phyloP scores from a whole-genome alignment of 2,329 filamentous ascomycete species.

The Ascochyta pisi region DNA sequence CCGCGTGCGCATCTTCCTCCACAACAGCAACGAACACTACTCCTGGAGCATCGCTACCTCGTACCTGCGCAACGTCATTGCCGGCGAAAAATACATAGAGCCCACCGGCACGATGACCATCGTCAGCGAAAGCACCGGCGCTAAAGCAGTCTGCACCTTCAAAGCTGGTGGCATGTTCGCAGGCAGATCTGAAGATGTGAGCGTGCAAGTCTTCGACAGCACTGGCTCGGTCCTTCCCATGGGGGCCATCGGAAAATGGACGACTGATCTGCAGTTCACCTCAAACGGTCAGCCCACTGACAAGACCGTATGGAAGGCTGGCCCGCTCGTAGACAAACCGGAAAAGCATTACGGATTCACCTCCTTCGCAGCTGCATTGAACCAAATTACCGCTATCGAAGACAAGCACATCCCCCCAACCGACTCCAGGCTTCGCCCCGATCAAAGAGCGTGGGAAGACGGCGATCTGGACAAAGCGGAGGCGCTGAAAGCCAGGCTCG shows the following conservation, averaged over 20 bases:
- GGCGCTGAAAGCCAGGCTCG: slow-evolving; percentile 78
- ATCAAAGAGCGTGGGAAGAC: slow-evolving; percentile 84
- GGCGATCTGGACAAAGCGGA: slow-evolving; percentile 86
- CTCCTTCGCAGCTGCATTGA: slow-evolving; percentile 81
- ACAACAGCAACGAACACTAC: slow-evolving; percentile 79
- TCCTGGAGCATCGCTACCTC: slow-evolving; percentile 88
- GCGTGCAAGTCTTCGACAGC: slow-evolving; percentile 73
- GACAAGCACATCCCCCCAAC: slow-evolving; percentile 76
- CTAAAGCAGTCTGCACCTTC: slow-evolving; percentile 87
- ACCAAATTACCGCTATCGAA: slow-evolving; percentile 86
- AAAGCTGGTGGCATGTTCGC: slow-evolving; percentile 97
- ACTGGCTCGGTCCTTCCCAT: slow-evolving; percentile 71
- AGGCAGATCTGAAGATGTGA: slow-evolving; percentile 88
- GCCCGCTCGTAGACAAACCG: slow-evolving; percentile 78
- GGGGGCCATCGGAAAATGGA: slow-evolving; percentile 85
- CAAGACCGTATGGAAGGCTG: slow-evolving; percentile 79
- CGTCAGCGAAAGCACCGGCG: slow-evolving; percentile 80
- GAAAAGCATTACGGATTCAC: slow-evolving; percentile 87
- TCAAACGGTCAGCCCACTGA: slow-evolving; percentile 66
- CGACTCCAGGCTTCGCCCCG: slow-evolving; percentile 82
- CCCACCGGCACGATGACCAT: slow-evolving; percentile 90
- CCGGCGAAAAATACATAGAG: slow-evolving; percentile 97
- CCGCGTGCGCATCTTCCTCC: slow-evolving; percentile 77
- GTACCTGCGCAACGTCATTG: slow-evolving; percentile 94
- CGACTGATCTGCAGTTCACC: slow-evolving; percentile 70